Evolutionary conservation across 2,329 filamentous ascomycete species (phyloP), one percentile per base, ranked within the genome.

Genomic region (Graphium sp.): DNA sequence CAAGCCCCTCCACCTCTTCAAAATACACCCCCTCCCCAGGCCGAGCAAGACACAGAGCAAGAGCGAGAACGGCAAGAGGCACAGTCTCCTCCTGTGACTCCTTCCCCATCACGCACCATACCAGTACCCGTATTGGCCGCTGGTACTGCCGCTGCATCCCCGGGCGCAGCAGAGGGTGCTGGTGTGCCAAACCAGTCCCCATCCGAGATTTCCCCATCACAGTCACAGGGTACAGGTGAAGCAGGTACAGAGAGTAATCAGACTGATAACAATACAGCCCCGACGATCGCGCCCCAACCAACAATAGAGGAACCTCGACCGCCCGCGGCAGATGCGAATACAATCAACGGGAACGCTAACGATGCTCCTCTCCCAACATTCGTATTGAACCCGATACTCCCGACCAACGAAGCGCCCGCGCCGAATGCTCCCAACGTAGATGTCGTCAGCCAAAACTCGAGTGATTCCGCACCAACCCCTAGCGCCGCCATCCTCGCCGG

Each of bases 401-500:
- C n/a, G n/a, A n/a, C n/a, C n/a, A n/a, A n/a, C n/a, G n/a, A n/a
- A n/a, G n/a, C n/a, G n/a, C n/a, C n/a, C n/a, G n/a, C n/a, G n/a
- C n/a, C n/a, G n/a, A n/a, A n/a, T n/a, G n/a, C n/a, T n/a, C 18
- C 21, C 28, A 9, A 18, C 26, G 26, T 7, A 3, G 20, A 22
- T 18, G 28, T 29, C 7, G 28, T 24, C n/a, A n/a, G n/a, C n/a
- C n/a, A n/a, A n/a, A n/a, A n/a, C n/a, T n/a, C 14, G 15, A n/a
- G n/a, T 26, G 29, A 24, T 32, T 21, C 34, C 17, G 35, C 31
- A 27, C n/a, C n/a, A n/a, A n/a, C n/a, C n/a, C n/a, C n/a, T 18
- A 52, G 47, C 6, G 55, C 55, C 1, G 45, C 54, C 16, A 56
- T 57, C 5, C 52, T 71, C 24, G 60, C 60, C 2, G 65, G 60